These are phyloP conservation scores for Anthostomella pinea DNA, from an alignment of 2,329 filamentous ascomycete species.

Conservation along the genomic window DNA sequence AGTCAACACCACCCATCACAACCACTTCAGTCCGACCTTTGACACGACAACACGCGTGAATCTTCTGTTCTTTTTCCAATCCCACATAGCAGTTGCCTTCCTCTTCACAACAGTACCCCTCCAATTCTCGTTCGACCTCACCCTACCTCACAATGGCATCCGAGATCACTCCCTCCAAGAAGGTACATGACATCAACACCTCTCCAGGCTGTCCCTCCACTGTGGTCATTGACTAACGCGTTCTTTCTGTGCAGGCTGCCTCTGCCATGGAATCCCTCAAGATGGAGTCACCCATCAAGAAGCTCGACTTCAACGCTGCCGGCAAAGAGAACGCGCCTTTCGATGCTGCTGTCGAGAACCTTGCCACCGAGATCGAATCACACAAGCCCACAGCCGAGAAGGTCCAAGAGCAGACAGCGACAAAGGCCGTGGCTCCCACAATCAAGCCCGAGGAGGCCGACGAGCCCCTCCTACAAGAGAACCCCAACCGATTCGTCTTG, in stretches of 20 bases:
- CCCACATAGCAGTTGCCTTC: constrained; percentile 3
- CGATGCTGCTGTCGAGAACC: constrained; percentile 48
- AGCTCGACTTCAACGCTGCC: constrained; percentile 70
- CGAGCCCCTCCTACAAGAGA: constrained; percentile 93
- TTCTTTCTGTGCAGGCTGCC: constrained; percentile 61
- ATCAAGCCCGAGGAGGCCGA: constrained; percentile 70
- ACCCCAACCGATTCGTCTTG: constrained; percentile 91
- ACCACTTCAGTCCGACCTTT: constrained; percentile 4
- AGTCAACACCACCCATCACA: constrained; percentile 19
- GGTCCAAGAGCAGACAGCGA: constrained; percentile 37
- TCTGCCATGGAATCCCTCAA: constrained; percentile 84
- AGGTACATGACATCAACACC: constrained; percentile 44
- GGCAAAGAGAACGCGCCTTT: constrained; percentile 78
- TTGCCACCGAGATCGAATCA: constrained; percentile 55
- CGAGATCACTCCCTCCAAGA: constrained; percentile 62
- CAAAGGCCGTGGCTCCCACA: constrained; percentile 43
- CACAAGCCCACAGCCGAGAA: constrained; percentile 57
- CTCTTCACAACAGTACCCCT: constrained; percentile 11
- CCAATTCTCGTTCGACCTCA: constrained; percentile 17
- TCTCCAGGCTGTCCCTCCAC: constrained; percentile 7
- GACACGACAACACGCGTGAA: constrained; percentile 19
- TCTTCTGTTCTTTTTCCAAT: constrained; percentile 6
- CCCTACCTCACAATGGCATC: constrained; percentile 62
- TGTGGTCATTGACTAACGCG: constrained; percentile 19
- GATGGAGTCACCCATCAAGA: constrained; percentile 91